Conservation (phyloP, 257 asterid species). For the Solanum sparsipilum region DNA sequence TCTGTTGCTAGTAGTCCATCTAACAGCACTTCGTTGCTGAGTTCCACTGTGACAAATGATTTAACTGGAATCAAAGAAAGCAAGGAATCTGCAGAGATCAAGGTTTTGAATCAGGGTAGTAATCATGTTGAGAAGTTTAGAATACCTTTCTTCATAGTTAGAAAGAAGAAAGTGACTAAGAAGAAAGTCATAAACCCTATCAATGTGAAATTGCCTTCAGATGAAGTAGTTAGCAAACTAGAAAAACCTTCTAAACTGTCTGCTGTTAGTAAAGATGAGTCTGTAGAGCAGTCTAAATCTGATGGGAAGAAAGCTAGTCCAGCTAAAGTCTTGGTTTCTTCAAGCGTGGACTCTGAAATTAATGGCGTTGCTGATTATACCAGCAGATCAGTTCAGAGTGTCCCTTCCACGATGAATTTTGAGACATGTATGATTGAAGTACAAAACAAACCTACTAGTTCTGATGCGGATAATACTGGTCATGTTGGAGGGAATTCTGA, state of each 20-base stretch:
- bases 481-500: slow-evolving; percentile 7
- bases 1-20: slow-evolving; percentile 5
- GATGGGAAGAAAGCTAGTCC: slow-evolving; percentile 18
- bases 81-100: slow-evolving; percentile 4
- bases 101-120: slow-evolving; percentile 2
- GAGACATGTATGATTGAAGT: slow-evolving; percentile 12
- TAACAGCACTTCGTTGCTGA: neutral
- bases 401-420: slow-evolving; percentile 7
- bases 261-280: slow-evolving; percentile 14
- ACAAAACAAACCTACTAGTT: slow-evolving; percentile 1
- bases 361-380: slow-evolving; percentile 13
- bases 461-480: slow-evolving; percentile 1
- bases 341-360: neutral
- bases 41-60: slow-evolving; percentile 1
- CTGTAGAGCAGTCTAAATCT: neutral
- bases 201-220: slow-evolving; percentile 5
- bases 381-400: slow-evolving; percentile 5
- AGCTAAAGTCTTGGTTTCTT: slow-evolving; percentile 11
- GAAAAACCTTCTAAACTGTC: slow-evolving; percentile 3
- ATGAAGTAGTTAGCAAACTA: neutral
- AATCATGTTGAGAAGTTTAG: slow-evolving; percentile 7
- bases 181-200: slow-evolving; percentile 13
- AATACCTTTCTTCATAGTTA: slow-evolving; percentile 11
- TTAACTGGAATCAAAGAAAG: slow-evolving; percentile 5
- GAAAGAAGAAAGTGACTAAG: slow-evolving; percentile 1